Conservation (phyloP, 768 basidiomycete species). For the Termitomyces bulborhizus region DNA sequence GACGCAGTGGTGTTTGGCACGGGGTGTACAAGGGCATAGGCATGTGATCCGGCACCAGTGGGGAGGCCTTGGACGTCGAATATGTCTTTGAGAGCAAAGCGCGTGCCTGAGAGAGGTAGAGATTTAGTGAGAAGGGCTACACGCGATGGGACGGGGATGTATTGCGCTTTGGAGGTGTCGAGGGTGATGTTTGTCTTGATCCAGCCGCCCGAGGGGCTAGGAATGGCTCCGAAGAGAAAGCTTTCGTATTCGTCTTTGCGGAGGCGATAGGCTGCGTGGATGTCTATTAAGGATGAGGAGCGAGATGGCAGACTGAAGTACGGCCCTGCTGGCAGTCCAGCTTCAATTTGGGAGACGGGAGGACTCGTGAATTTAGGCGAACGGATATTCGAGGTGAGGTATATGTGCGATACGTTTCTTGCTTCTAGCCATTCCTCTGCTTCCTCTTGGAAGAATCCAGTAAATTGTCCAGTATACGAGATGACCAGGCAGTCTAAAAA, state of each 20-base stretch:
- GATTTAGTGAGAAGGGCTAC: constrained; percentile 25
- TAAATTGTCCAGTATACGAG: constrained; percentile 19
- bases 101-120: constrained; percentile 35
- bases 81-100: constrained; percentile 44
- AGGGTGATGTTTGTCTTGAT: constrained; percentile 25
- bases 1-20: constrained; percentile 29
- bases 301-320: constrained; percentile 16
- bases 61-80: constrained; percentile 27
- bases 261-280: constrained; percentile 29
- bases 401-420: constrained; percentile 16
- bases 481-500: constrained; percentile 25
- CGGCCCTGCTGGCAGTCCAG: constrained; percentile 23
- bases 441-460: constrained; percentile 19
- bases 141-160: constrained; percentile 46
- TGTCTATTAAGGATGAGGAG: not conserved
- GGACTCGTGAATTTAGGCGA: constrained; percentile 10
- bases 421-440: constrained; percentile 22
- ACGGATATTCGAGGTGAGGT: constrained; percentile 17
- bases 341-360: constrained; percentile 11
- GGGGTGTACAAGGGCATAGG: constrained; percentile 27
- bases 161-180: constrained; percentile 16
- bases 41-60: constrained; percentile 28
- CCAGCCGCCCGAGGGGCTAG: constrained; percentile 28
- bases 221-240: constrained; percentile 37
- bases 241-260: constrained; percentile 36